Base-by-base conservation (phyloP, 2,329 filamentous ascomycete genomes). In the Alternaria rosae region DNA sequence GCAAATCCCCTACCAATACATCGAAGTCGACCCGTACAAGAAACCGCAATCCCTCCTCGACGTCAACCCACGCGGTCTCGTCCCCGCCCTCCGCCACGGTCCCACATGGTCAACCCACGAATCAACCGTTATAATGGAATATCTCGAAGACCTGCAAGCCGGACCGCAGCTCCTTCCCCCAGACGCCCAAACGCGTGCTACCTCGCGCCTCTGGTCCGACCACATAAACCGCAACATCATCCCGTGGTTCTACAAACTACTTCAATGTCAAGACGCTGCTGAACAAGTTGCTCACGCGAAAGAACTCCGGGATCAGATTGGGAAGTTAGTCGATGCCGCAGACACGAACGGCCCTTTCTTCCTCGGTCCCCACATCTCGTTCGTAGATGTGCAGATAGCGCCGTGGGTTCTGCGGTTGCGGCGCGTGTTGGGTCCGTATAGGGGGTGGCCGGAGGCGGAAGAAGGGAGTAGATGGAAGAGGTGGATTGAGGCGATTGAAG, bases 121-220 rank as follows among this genome's bases (percentile, higher is more conserved):
- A 75, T 94, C 91, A 70, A 88, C 87, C 1, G 90, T 96, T 4
- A 86, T 97, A 70, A 85, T 97, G 76, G 93, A 97, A 89, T 96
- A 96, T 88, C 85, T 95, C 35, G 93, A 96, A 73, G 93, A 97
- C 70, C 80, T 92, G 26, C 83, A 87, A 30, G 77, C 84, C 25
- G 87, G 87, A 1, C 81, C 85, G 5, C 79, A 87, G 7, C 81
- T 96, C 8, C 82, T 93, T 26, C 92, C 92, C 1, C 81, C 84
- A 1, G 85, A 90, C 71, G 84, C 91, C 2, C 89, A 90, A 71
- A 78, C 88, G 13, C 88, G 89, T 68, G 93, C 93, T 2, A 88
- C 91, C 58, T 92, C 88, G 61, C 87, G 93, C 44, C 80, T 95
- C 10, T 97, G 93, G 93, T 85, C 88, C 25, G 91, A 94, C 68